These are phyloP conservation scores for Penicillium sp. DNA, from an alignment of 2,329 filamentous ascomycete genomes.

Conservation along the genomic window DNA sequence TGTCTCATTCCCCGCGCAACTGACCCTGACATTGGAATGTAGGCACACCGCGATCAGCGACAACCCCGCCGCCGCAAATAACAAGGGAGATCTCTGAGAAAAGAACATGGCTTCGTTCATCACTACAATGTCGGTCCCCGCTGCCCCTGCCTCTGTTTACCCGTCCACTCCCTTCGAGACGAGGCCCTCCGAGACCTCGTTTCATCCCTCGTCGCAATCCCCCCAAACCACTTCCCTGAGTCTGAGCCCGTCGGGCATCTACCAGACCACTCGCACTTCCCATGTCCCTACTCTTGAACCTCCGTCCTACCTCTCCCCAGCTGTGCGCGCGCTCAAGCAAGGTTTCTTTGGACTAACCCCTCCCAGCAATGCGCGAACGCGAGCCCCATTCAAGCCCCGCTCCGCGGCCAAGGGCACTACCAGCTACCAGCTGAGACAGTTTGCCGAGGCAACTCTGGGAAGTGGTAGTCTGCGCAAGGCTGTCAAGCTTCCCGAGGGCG, in stretches of 20 bases:
- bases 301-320: constrained; percentile 36
- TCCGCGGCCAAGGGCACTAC: constrained; percentile 78
- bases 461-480: constrained; percentile 93
- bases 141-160: constrained; percentile 32
- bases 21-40: constrained; percentile 23
- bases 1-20: background rate
- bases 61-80: constrained; percentile 14
- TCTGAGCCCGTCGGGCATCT: constrained; percentile 26
- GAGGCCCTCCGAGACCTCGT: constrained; percentile 23
- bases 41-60: constrained; percentile 23
- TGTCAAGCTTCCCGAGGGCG: constrained; percentile 92
- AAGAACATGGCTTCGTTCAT: constrained; percentile 67
- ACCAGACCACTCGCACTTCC: constrained; percentile 30
- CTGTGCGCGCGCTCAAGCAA: constrained; percentile 35
- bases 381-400: constrained; percentile 86
- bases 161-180: constrained; percentile 27
- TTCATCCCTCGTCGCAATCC: constrained; percentile 12
- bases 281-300: constrained; percentile 27
- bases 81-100: constrained; percentile 10
- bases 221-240: constrained; percentile 14
- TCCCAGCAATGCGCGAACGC: constrained; percentile 74
- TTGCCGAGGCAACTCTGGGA: constrained; percentile 93
- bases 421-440: constrained; percentile 92
- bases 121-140: constrained; percentile 68
- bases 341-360: constrained; percentile 39